A percentile compares a stretch with the other conserved stretches of the same genome.
These are phyloP conservation scores for Calonectria pseudoreteaudii DNA, from an alignment of 2,329 filamentous ascomycete species.

Conservation along the genomic window DNA sequence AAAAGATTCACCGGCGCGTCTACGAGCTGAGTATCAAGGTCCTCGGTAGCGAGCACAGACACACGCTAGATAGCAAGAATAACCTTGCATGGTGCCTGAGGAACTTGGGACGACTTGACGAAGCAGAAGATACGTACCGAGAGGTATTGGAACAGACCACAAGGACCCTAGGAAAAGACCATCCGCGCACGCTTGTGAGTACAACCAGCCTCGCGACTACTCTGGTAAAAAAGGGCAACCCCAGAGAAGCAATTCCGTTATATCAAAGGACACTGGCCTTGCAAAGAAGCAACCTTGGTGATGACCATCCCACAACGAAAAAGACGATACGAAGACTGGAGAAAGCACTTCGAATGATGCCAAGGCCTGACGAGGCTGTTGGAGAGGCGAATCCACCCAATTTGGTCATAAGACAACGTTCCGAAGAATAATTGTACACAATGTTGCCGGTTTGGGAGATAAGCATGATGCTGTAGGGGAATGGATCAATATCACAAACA, in stretches of 20 bases:
- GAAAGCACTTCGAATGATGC: too few species aligned
- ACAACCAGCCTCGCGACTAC: background rate
- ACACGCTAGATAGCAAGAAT: background rate
- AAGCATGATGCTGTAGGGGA: too few species aligned
- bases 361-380: background rate
- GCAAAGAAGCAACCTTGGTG: background rate
- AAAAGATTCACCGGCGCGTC: background rate
- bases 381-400: too few species aligned
- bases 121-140: slow-evolving; percentile 26
- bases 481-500: too few species aligned
- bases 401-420: background rate
- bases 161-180: background rate
- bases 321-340: background rate
- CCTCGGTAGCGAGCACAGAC: background rate
- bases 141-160: background rate
- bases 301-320: background rate
- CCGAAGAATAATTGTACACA: background rate
- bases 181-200: background rate
- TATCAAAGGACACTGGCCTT: background rate
- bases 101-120: slow-evolving; percentile 18
- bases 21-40: background rate
- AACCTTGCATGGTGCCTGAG: background rate
- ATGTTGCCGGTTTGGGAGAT: too few species aligned
- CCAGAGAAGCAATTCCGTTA: background rate
- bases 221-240: background rate